A percentile compares a stretch with the other conserved stretches of the same genome.
Conservation (phyloP, 345 rosid genomes). For the Syzygium aromaticum region DNA sequence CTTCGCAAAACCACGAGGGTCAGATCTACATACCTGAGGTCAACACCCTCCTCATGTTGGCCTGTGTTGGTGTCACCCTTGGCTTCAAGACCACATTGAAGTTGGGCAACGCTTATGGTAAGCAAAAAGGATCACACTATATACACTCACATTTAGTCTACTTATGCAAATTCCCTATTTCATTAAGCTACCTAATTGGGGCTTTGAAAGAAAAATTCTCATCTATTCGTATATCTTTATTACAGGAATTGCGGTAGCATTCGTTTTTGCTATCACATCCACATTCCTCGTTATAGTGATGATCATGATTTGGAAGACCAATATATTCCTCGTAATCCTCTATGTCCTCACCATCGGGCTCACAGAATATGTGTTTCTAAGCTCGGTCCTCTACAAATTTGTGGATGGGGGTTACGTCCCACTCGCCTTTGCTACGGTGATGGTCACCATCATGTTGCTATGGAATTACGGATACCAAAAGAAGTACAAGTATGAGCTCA, state of each 20-base stretch:
- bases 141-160: background rate
- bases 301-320: slow-evolving; percentile 31
- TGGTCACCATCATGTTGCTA: slow-evolving; percentile 15
- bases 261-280: slow-evolving; percentile 18
- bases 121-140: background rate
- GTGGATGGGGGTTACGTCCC: slow-evolving; percentile 23
- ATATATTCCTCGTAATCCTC: slow-evolving; percentile 6
- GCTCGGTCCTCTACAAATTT: slow-evolving; percentile 24
- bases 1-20: slow-evolving; percentile 12
- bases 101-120: slow-evolving; percentile 29
- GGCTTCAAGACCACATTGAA: slow-evolving; percentile 16
- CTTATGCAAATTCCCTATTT: background rate
- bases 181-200: background rate
- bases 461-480: slow-evolving; percentile 18
- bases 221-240: background rate
- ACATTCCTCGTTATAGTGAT: slow-evolving; percentile 15
- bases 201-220: background rate
- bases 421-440: background rate
- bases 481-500: slow-evolving; percentile 15
- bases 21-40: slow-evolving; percentile 28
- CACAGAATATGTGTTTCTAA: slow-evolving; percentile 9
- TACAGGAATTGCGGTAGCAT: slow-evolving; percentile 18
- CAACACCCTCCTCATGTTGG: slow-evolving; percentile 21
- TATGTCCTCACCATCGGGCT: slow-evolving; percentile 8
- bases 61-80: slow-evolving; percentile 20